phyloP scores from a whole-genome alignment of 1,284 basidiomycete species.

The Cryptococcus sp. region DNA sequence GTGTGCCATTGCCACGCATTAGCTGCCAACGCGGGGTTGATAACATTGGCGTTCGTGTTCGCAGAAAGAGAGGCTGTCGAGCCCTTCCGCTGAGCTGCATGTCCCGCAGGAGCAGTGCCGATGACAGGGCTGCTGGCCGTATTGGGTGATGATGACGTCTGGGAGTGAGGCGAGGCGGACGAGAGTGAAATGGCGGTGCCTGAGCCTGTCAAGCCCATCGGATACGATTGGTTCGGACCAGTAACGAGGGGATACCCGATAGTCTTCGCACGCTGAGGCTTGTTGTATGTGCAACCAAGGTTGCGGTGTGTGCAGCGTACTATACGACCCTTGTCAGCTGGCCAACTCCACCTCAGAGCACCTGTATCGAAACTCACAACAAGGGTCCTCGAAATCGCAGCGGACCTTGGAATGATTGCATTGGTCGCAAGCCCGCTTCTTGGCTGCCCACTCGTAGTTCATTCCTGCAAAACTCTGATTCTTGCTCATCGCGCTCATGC shows the following conservation, averaged over 20 bases:
- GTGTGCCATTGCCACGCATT: slow-evolving; percentile 8
- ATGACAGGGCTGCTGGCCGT: slow-evolving; percentile 20
- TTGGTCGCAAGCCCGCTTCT: slow-evolving; percentile 67
- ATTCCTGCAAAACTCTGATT: slow-evolving; percentile 10
- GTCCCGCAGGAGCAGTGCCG: not conserved
- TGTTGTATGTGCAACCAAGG: slow-evolving; percentile 76
- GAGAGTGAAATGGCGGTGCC: slow-evolving; percentile 6
- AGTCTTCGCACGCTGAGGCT: slow-evolving; percentile 57
- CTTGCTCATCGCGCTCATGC: slow-evolving; percentile 17
- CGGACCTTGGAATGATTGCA: slow-evolving; percentile 77
- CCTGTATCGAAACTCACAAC: slow-evolving; percentile 56
- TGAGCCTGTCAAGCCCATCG: not conserved
- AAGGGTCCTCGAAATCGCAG: slow-evolving; percentile 79
- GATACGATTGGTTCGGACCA: not conserved
- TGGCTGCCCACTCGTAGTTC: slow-evolving; percentile 40
- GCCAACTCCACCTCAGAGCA: slow-evolving; percentile 12
- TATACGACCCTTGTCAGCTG: slow-evolving; percentile 38
- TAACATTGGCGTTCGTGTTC: not conserved
- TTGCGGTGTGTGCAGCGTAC: slow-evolving; percentile 77
- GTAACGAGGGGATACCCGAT: slow-evolving; percentile 20
- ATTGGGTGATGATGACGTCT: slow-evolving; percentile 33
- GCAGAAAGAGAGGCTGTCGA: slow-evolving; percentile 19
- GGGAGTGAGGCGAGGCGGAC: slow-evolving; percentile 25
- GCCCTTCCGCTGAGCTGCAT: slow-evolving; percentile 12
- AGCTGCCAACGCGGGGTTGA: not conserved